These are phyloP conservation scores for Hymenotorrendiella dingleyae DNA, from an alignment of 2,329 filamentous ascomycete genomes.

Conservation along the genomic window DNA sequence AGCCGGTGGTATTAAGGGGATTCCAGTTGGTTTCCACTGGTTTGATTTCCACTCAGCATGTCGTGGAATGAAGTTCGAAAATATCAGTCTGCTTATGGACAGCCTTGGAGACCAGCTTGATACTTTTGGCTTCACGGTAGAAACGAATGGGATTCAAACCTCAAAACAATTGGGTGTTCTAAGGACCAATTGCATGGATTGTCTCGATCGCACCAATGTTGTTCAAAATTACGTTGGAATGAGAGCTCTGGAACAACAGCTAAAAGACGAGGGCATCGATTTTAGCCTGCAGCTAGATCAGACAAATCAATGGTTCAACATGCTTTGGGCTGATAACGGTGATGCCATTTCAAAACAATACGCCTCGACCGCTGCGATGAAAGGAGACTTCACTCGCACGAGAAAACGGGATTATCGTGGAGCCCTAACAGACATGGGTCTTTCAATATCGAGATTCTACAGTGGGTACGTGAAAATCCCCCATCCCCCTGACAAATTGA, in stretches of 20 bases:
- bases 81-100: constrained; percentile 74
- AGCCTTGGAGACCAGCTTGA: constrained; percentile 63
- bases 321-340: constrained; percentile 93
- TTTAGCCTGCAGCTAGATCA: constrained; percentile 72
- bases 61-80: constrained; percentile 96
- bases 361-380: constrained; percentile 89
- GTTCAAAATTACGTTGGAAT: constrained; percentile 88
- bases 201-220: constrained; percentile 91
- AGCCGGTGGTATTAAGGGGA: constrained; percentile 42
- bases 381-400: constrained; percentile 93
- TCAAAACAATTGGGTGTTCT: constrained; percentile 65
- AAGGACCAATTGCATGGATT: constrained; percentile 99
- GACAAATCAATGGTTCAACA: constrained; percentile 89
- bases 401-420: constrained; percentile 86
- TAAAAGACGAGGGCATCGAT: constrained; percentile 69
- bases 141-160: constrained; percentile 38
- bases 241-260: constrained; percentile 72
- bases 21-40: constrained; percentile 73
- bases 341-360: constrained; percentile 95
- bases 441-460: constrained; percentile 74
- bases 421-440: constrained; percentile 81
- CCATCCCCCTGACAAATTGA: not conserved
- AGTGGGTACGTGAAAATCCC: constrained; percentile 46
- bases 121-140: constrained; percentile 64
- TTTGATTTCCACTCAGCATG: constrained; percentile 95